Evolutionary conservation across 305 asterid species (phyloP), one percentile per base, ranked within the genome.

Genomic region (Solanum hybrid): DNA sequence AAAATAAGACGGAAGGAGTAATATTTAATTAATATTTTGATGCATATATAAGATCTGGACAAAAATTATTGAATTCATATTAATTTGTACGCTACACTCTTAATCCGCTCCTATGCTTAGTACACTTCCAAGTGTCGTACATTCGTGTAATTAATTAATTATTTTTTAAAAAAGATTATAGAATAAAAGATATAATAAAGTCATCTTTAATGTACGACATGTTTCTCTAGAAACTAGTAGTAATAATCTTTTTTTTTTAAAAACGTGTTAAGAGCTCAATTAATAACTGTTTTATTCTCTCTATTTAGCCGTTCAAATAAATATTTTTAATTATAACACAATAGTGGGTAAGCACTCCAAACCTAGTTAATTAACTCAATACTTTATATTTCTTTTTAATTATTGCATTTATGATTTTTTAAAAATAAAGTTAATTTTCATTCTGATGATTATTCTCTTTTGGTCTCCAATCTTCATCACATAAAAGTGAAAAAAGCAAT

Each of bases 331-430:
- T 85, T 85, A 51, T 32, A 22, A 51, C 13, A 32, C 73, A 31
- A 51, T 6, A 85, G 88, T 31, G 88, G 88, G 45, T 56, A 3
- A 85, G 34, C 7, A 6, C 45, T 85, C 88, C 88, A 56, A 85
- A 51, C 45, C 66, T 19, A 56, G 76, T 32, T 56, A 85, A 85
- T 32, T 51, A 31, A 31, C 8, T 85, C 29, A 56, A 5, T 84
- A 84, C 24, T 85, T 85, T 56, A 56, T 85, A 56, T 51, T 32
- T 60, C 88, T 22, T 32, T 85, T 85, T 85, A 40, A 32, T 60
- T 60, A 6, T 85, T 32, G 29, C 31, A 3, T 31, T 31, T 19
- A 85, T 6, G 76, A 31, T 51, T 2, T 4, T 42, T 45, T 27
- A 0, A 10, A 2, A 35, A 26, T 4, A 51, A 10, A 84, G 40